These are phyloP conservation scores for Pogostemon cablin DNA, from an alignment of 257 asterid genomes.

Conservation along the genomic window DNA sequence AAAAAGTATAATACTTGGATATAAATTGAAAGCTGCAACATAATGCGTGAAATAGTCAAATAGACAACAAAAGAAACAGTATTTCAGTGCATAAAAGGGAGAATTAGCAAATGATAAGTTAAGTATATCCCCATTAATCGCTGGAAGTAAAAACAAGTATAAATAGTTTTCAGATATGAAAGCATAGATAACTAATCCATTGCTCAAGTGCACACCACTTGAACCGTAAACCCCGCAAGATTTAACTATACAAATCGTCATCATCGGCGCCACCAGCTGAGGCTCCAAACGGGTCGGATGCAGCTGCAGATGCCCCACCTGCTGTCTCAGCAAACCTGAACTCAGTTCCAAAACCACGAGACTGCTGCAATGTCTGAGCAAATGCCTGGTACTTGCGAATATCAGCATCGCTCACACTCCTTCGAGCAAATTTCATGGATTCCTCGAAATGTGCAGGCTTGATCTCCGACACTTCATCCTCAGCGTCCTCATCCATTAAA, in stretches of 20 bases:
- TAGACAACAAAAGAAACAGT: background rate
- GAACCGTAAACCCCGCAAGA: background rate
- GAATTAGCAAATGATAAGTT: background rate
- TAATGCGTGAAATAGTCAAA: background rate
- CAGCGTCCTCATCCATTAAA: constrained; percentile 58
- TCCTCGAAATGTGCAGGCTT: constrained; percentile 68
- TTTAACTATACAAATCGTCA: constrained; percentile 58
- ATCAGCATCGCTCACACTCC: constrained; percentile 67
- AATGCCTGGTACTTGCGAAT: constrained; percentile 66
- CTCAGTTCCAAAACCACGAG: constrained; percentile 60
- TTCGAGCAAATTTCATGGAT: constrained; percentile 65
- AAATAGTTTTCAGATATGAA: background rate
- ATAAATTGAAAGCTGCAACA: background rate
- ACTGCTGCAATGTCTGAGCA: constrained; percentile 71
- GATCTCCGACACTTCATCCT: constrained; percentile 61
- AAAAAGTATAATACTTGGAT: too few species aligned
- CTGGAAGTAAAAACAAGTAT: background rate
- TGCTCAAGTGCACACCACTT: background rate
- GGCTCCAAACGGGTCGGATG: constrained; percentile 55
- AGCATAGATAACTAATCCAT: background rate
- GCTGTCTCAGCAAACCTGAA: constrained; percentile 53
- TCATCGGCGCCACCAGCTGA: constrained; percentile 56
- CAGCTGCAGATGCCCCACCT: constrained; percentile 32
- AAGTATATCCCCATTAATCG: background rate
- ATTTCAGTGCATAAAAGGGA: background rate